A percentile compares a stretch with the other conserved stretches of the same genome.
Evolutionary conservation across 2,329 filamentous ascomycete species (phyloP).

Genomic region (Arthrobotrys megalospora): DNA sequence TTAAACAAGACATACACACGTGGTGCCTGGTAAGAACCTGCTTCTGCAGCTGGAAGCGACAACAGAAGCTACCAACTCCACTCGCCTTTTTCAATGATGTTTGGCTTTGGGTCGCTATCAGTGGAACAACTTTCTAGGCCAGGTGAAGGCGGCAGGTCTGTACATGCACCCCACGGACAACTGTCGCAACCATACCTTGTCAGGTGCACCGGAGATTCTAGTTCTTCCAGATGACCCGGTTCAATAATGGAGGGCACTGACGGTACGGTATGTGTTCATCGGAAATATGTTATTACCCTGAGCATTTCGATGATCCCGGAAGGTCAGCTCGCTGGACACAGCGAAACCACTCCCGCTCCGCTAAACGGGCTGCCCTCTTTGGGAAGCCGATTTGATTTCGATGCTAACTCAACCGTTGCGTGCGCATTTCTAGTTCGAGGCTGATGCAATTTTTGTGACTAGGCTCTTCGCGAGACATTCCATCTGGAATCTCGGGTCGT

Average conservation of each 20-base stretch:
- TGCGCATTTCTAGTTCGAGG: conserved; percentile 6
- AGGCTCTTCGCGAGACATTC: conserved; percentile 17
- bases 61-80: conserved; percentile 57
- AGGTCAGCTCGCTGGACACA: conserved; percentile 11
- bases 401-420: conserved; percentile 1
- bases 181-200: conserved; percentile 39
- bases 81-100: conserved; percentile 33
- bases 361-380: not conserved
- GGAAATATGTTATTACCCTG: conserved; percentile 32
- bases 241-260: conserved; percentile 18
- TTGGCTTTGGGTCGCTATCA: conserved; percentile 46
- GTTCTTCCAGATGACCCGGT: conserved; percentile 51
- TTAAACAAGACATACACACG: conserved; percentile 57
- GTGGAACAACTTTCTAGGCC: conserved; percentile 26
- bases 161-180: conserved; percentile 39
- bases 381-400: conserved; percentile 1
- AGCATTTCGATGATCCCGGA: conserved; percentile 21
- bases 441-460: conserved; percentile 13
- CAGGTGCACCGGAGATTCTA: conserved; percentile 44
- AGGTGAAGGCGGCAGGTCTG: conserved; percentile 34
- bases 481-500: conserved; percentile 39
- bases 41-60: conserved; percentile 61
- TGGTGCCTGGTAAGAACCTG: conserved; percentile 59
- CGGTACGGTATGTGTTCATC: conserved; percentile 17
- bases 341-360: not conserved